Conservation (phyloP, 176 grass and related monocot species). For the Bonia amplexicaulis region DNA sequence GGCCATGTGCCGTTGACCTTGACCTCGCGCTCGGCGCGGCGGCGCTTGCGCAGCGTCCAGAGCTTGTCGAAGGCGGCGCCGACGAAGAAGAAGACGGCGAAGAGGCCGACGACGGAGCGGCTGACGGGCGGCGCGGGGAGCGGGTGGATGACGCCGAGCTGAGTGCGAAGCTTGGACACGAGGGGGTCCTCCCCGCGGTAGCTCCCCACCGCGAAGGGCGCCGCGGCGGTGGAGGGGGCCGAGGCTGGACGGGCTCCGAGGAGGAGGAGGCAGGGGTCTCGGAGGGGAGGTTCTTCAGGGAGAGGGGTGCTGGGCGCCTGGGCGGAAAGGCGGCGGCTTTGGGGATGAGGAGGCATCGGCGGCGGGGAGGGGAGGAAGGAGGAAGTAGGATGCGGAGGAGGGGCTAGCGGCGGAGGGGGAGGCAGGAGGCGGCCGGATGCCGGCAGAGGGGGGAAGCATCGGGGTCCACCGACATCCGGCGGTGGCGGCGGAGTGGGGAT, state of each 20-base stretch:
- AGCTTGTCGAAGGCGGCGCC: conserved; percentile 87
- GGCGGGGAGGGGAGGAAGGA: background rate
- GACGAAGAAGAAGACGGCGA: conserved; percentile 96
- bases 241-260: background rate
- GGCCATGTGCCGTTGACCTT: conserved; percentile 83
- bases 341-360: background rate
- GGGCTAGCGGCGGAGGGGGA: background rate
- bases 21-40: conserved; percentile 52
- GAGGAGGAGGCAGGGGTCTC: background rate
- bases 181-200: conserved; percentile 71
- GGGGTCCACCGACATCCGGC: conserved; percentile 47
- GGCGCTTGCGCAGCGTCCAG: conserved; percentile 67
- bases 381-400: background rate
- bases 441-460: conserved; percentile 46
- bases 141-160: conserved; percentile 91
- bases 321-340: conserved; percentile 18
- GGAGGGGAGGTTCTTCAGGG: background rate
- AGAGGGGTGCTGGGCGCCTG: background rate
- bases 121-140: conserved; percentile 69
- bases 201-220: conserved; percentile 19
- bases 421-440: conserved; percentile 14
- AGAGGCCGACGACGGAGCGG: conserved; percentile 64
- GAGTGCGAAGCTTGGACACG: conserved; percentile 82
- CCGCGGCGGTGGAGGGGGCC: background rate
- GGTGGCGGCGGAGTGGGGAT: background rate